Conservation (phyloP, 129 eudicot genomes). For the Pittosporum tobira region DNA sequence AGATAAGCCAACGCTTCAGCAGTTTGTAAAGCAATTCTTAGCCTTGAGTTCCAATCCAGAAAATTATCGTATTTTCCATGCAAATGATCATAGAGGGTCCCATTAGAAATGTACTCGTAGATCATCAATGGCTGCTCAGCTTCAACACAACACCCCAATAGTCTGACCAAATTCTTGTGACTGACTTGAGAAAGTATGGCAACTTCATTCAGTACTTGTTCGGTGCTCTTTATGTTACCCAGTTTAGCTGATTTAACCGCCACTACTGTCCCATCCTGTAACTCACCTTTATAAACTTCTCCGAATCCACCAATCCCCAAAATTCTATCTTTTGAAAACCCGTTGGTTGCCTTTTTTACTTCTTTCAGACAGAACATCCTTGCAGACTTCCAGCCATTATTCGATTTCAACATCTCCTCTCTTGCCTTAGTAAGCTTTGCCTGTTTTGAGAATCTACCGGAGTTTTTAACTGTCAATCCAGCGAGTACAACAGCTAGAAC, state of each 20-base stretch:
- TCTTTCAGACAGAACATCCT: constrained; percentile 45
- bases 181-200: constrained; percentile 45
- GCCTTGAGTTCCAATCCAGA: constrained; percentile 35
- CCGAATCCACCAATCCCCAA: constrained; percentile 47
- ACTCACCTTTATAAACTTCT: constrained; percentile 45
- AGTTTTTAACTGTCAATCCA: constrained; percentile 20
- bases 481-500: constrained; percentile 23
- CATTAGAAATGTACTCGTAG: constrained; percentile 41
- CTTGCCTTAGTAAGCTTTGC: constrained; percentile 39
- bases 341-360: constrained; percentile 37
- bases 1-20: constrained; percentile 48
- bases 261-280: constrained; percentile 38
- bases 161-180: constrained; percentile 41
- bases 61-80: constrained; percentile 26
- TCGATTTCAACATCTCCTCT: constrained; percentile 41
- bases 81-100: constrained; percentile 44
- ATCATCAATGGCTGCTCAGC: constrained; percentile 47
- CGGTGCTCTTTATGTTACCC: constrained; percentile 40
- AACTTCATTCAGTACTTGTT: constrained; percentile 50
- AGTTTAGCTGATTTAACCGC: constrained; percentile 47
- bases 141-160: constrained; percentile 44
- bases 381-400: constrained; percentile 36
- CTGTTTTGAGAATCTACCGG: constrained; percentile 17
- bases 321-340: constrained; percentile 29
- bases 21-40: constrained; percentile 38